Evolutionary conservation across 768 basidiomycete species (phyloP), one percentile per base, ranked within the genome.

Genomic region (Mycena metata): DNA sequence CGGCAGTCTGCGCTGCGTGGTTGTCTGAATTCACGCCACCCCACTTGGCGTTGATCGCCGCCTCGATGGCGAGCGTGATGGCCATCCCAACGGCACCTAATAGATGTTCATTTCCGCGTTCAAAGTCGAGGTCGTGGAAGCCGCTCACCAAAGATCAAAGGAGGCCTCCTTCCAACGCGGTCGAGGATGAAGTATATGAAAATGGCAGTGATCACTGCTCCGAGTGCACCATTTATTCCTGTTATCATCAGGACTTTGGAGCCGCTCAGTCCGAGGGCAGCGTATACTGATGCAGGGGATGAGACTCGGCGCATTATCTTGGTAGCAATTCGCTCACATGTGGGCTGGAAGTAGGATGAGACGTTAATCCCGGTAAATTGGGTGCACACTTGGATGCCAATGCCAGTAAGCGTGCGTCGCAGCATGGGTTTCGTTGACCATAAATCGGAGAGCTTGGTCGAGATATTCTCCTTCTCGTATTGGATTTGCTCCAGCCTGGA

Each of bases 281-380:
- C 88, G 85, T 61, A 88, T 84, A 66, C 84, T 83, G 68, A 10
- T 83, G 78, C 73, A 84, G 83, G 60, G 86, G 85, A 58, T 85
- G 83, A 68, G 83, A 76, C 45, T 35, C 39, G n/a, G 2, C 16
- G 7, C 19, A 8, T n/a, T 3, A 12, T 5, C 10, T 21, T 5
- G 7, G 41, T 0, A 5, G 24, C 13, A 0, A 26, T 33, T 5
- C 21, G 67, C 64, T 41, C 26, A 67, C 70, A 16, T 0, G 66
- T 67, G 4, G 70, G 70, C 46, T 71, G 70, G 41, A 67, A 76
- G 36, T 66, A 81, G 83, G 88, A 84, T 83, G 89, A 87, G 72
- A 88, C 80, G 74, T 88, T 87, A 82, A 88, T 86, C 16, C 86
- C 85, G 3, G 82, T 82, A 30, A 88, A 79, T 73, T 89, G 88